Percentiles rank a stretch among this genome's conserved stretches.
Conservation (phyloP, 164 flowering plant species). For the Aristolochia fimbriata region DNA sequence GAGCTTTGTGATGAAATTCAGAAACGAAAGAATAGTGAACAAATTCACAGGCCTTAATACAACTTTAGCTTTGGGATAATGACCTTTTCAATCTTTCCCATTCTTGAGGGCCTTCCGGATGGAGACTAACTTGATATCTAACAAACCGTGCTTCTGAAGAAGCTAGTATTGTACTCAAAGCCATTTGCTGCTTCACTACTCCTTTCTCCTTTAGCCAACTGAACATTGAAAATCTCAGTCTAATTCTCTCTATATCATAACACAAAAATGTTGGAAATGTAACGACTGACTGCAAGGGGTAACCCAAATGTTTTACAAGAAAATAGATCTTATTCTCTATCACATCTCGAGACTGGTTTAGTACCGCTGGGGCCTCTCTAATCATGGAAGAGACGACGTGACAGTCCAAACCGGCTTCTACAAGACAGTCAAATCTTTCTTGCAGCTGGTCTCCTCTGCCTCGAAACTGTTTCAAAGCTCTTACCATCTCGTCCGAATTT, state of each 20-base stretch:
- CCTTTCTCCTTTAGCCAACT: constrained; percentile 53
- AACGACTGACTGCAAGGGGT: constrained; percentile 38
- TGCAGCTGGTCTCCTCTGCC: constrained; percentile 57
- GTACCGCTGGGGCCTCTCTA: constrained; percentile 41
- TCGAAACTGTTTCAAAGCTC: constrained; percentile 41
- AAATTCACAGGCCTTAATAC: no score
- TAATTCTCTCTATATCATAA: constrained; percentile 35
- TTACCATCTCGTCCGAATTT: constrained; percentile 35
- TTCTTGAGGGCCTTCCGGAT: constrained; percentile 49
- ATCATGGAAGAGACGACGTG: constrained; percentile 42
- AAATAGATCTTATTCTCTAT: constrained; percentile 40
- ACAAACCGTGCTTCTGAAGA: constrained; percentile 35
- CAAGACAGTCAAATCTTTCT: constrained; percentile 61
- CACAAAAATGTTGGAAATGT: constrained; percentile 37
- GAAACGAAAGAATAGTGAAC: no score
- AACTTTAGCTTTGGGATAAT: constrained; percentile 14
- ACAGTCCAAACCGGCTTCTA: constrained; percentile 43
- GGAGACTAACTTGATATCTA: constrained; percentile 32
- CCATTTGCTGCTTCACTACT: constrained; percentile 18
- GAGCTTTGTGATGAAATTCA: no score
- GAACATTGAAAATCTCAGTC: constrained; percentile 47
- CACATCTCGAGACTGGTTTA: constrained; percentile 35
- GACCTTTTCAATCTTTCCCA: constrained; percentile 43
- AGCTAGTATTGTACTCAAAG: constrained; percentile 44
- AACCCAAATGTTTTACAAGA: constrained; percentile 43